These are phyloP conservation scores for Hanseniaspora mollemarum DNA, from an alignment of 805 yeast species.

Conservation along the genomic window DNA sequence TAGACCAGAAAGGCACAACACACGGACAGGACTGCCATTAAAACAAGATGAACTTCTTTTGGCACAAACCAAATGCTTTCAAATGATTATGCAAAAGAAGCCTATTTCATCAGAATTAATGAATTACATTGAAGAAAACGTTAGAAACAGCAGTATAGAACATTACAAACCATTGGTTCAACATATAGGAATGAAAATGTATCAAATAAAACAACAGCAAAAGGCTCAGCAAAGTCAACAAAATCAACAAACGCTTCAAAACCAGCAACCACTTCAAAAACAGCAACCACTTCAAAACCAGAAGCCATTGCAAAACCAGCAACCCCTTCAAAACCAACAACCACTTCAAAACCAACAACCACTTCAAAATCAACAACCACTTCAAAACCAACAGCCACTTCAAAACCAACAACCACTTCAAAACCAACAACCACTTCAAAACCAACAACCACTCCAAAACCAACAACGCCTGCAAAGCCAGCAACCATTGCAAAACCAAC, in stretches of 20 bases:
- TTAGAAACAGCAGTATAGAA: neutral
- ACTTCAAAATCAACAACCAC: slow-evolving; percentile 4
- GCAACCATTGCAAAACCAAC: slow-evolving; percentile 11
- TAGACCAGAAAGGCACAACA: slow-evolving; percentile 4
- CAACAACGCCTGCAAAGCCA: neutral
- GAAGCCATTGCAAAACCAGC: neutral
- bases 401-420: neutral
- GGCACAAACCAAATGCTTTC: slow-evolving; percentile 10
- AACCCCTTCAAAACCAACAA: slow-evolving; percentile 12
- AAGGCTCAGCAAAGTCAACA: slow-evolving; percentile 1
- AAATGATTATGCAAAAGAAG: slow-evolving; percentile 14
- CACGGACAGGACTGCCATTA: slow-evolving; percentile 11
- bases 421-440: neutral
- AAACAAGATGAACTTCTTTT: slow-evolving; percentile 5
- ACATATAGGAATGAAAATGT: slow-evolving; percentile 15
- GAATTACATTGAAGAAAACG: slow-evolving; percentile 4
- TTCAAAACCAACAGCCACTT: too few species aligned
- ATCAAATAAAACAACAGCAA: slow-evolving; percentile 13
- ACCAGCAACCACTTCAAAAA: slow-evolving; percentile 7
- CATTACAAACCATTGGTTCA: slow-evolving; percentile 13
- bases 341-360: slow-evolving; percentile 11
- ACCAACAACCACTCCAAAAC: neutral
- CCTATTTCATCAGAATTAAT: slow-evolving; percentile 7
- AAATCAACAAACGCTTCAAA: slow-evolving; percentile 8
- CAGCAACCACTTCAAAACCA: neutral